Evolutionary conservation across 768 basidiomycete genomes (phyloP).

Genomic region (Russula vinacea): DNA sequence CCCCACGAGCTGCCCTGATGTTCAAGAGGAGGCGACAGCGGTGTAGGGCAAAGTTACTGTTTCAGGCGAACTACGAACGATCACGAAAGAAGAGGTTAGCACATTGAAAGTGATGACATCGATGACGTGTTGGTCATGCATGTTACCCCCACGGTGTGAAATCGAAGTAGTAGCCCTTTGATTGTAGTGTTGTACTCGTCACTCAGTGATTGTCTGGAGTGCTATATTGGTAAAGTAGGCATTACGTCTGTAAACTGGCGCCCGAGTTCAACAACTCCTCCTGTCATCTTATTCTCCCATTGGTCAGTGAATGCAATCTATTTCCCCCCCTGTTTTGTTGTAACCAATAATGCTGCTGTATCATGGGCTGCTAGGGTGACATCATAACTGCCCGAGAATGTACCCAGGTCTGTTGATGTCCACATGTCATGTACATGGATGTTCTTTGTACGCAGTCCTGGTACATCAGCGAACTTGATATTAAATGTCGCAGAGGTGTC

Average conservation of each 20-base stretch:
- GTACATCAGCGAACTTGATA: conserved; percentile 47
- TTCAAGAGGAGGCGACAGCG: conserved; percentile 58
- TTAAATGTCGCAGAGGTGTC: conserved; percentile 43
- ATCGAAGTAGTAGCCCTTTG: neutral
- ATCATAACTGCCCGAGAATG: conserved; percentile 40
- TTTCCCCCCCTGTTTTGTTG: conserved; percentile 12
- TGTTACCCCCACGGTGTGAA: too few species aligned
- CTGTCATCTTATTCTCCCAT: too few species aligned
- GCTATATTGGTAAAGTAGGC: too few species aligned
- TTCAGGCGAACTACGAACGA: conserved; percentile 75
- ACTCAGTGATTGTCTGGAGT: too few species aligned
- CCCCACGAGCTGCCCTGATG: conserved; percentile 56
- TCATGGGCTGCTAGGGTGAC: conserved; percentile 49
- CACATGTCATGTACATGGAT: conserved; percentile 54
- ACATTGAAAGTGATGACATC: neutral
- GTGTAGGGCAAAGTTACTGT: conserved; percentile 59
- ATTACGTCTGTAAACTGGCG: too few species aligned
- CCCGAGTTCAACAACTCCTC: too few species aligned
- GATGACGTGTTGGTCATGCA: neutral
- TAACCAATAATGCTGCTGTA: conserved; percentile 50
- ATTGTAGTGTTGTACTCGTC: neutral
- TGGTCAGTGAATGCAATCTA: too few species aligned
- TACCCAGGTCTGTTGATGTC: conserved; percentile 46
- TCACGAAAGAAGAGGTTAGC: conserved; percentile 68
- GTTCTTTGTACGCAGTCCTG: conserved; percentile 39